Base-by-base conservation (phyloP, 2,329 filamentous ascomycete genomes). In the Thielaviopsis musarum region DNA sequence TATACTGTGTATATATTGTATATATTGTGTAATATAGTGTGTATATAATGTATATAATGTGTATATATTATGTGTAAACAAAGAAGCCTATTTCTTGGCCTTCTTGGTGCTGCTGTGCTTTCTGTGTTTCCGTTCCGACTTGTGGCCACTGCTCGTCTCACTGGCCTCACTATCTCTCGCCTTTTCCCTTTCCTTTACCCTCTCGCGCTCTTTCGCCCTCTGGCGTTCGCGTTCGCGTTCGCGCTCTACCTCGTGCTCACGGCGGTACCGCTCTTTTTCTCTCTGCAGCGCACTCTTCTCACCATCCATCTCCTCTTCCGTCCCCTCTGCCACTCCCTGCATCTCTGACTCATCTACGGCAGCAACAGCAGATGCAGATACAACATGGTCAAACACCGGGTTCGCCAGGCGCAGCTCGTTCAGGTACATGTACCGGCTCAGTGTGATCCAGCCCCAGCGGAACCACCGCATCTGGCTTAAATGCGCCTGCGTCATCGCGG, bases 391-490 rank as follows among this genome's bases (percentile, higher is more conserved):
- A 12, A 58, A 65, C 62, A 70, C 66, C 15, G 52, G 56, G 61
- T 71, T 72, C 64, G 79, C 77, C 34, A 80, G 69, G 67, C 76
- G 79, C 71, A 98, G 69, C 69, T 97, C 91, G 71, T 98, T 98
- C 34, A 97, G 80, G 60, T 90, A 80, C 93, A 98, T 97, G 72
- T 97, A 98, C 62, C 93, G 78, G 67, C 90, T 93, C 60, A 95
- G 69, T 0, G 81, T 78, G 68, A 98, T 95, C 90, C 91, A 98
- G 2, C 90, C 88, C 80, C 90, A 97, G 7, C 93, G 82, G 69
- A 97, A 98, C 93, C 93, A 98, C 45, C 88, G 82, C 93, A 98
- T 98, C 77, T 98, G 93, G 70, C 90, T 96, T 72, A 83, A 77
- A 74, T 98, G 93, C 28, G 88, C 91, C 59, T 79, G 77, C 1